Conservation (phyloP, 164 flowering plant genomes). For the Cinnamomum micranthum region DNA sequence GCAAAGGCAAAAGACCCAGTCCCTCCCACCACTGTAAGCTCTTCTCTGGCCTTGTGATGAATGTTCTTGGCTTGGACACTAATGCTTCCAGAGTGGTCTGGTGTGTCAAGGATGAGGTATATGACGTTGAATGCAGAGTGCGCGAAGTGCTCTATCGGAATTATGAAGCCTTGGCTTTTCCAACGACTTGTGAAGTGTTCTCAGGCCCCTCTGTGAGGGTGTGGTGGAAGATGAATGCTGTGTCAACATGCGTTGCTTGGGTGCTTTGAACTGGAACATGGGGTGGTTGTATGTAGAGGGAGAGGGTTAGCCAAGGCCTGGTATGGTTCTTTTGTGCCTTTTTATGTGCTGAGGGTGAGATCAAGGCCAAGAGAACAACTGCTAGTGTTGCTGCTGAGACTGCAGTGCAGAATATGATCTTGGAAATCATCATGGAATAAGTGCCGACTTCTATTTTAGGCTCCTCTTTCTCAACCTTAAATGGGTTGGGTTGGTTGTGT, state of each 20-base stretch:
- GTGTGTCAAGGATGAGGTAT: conserved; percentile 57
- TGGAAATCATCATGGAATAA: conserved; percentile 33
- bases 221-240: conserved; percentile 64
- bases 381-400: conserved; percentile 47
- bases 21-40: conserved; percentile 75
- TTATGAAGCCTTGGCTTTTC: conserved; percentile 81
- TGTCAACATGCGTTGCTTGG: conserved; percentile 14
- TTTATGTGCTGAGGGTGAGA: conserved; percentile 50
- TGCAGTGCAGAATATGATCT: conserved; percentile 60
- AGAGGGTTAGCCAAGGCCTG: conserved; percentile 42
- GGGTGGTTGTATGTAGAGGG: conserved; percentile 73
- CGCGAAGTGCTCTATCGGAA: conserved; percentile 58
- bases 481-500: conserved; percentile 5
- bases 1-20: conserved; percentile 89
- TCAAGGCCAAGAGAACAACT: conserved; percentile 61
- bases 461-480: not conserved
- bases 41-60: conserved; percentile 31
- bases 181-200: conserved; percentile 59
- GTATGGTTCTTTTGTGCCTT: conserved; percentile 20
- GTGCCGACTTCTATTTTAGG: not conserved
- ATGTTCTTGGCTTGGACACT: conserved; percentile 54
- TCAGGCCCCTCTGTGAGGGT: conserved; percentile 66
- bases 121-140: conserved; percentile 64
- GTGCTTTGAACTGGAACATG: conserved; percentile 15
- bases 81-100: conserved; percentile 57